Base-by-base conservation (phyloP, 352 stramenopile species). In the Phytophthora kernoviae region DNA sequence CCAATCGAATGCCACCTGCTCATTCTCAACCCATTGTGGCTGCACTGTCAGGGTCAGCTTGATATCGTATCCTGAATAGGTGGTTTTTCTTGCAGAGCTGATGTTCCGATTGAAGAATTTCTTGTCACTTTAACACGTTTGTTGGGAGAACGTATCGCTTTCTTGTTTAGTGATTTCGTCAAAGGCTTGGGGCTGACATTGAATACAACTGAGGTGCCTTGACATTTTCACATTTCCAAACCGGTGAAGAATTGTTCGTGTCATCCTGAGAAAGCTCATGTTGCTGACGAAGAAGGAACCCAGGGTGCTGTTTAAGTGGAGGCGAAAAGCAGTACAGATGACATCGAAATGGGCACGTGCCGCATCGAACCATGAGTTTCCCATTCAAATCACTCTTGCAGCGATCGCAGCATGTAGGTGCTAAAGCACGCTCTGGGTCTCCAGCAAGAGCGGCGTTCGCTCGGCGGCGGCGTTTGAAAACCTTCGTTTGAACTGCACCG, bases 281-380 rank as follows among this genome's bases (percentile, higher is more conserved):
- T 9, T 56, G 56, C 17, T 74, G 34, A 32, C 48, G 60, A 27
- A 69, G 54, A n/a, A 66, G 32, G 9, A 81, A 70, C 10, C 65
- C 77, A 4, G 80, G 82, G 27, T 92, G 80, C 21, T 92, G 74
- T 50, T 79, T 78, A 14, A 87, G 63, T 34, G 80, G 78, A 4
- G 82, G 82, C 10, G 67, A 63, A 17, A 90, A 92, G 46, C 82
- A 92, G 51, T 89, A 92, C 12, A 90, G 53, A 50, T 90, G 82
- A 20, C 78, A 79, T 0, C 70, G 62, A 47, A 90, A 89, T 2
- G 64, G 45, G 46, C 82, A 92, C 14, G 40, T 55, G 6, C 58
- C 52, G 22, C 82, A 92, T 6, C 49, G 57, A 2, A 83, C 72
- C 33, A 92, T 68, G 42, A 92, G 63, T 48, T 89, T 90, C 8